These are phyloP conservation scores for Cornus controversa DNA, from an alignment of 148 eudicot genomes.

Conservation along the genomic window DNA sequence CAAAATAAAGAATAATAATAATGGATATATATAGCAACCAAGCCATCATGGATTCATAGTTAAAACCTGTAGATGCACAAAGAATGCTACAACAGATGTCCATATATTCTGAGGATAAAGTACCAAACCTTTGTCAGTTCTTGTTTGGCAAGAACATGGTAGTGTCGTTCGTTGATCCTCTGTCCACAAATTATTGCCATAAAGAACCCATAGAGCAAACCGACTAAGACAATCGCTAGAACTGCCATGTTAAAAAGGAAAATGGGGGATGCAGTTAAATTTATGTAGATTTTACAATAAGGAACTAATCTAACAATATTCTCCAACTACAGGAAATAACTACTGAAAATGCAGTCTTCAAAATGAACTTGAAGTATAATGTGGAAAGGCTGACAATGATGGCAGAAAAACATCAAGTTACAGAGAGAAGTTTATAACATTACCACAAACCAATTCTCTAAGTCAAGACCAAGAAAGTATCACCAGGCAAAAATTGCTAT, in stretches of 20 bases:
- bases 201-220: conserved; percentile 97
- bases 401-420: not conserved
- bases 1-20: no score
- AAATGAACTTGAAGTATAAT: not conserved
- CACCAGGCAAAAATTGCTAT: not conserved
- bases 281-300: not conserved
- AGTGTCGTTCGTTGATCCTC: conserved; percentile 93
- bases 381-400: not conserved
- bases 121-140: conserved; percentile 86
- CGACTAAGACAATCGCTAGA: conserved; percentile 86
- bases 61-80: not conserved
- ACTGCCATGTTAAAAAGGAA: conserved; percentile 39
- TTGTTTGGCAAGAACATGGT: conserved; percentile 97
- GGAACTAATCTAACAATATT: not conserved
- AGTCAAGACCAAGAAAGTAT: not conserved
- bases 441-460: not conserved
- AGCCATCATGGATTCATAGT: not conserved
- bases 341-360: not conserved
- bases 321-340: not conserved
- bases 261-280: not conserved
- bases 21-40: no score
- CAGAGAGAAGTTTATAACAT: not conserved
- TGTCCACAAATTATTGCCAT: conserved; percentile 98
- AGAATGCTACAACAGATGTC: conserved; percentile 1
- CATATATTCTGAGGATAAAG: not conserved